Percentiles rank a stretch among this genome's conserved stretches.
Evolutionary conservation across 1,139 yeast species (phyloP).

Genomic region (Protomyces inouyei): DNA sequence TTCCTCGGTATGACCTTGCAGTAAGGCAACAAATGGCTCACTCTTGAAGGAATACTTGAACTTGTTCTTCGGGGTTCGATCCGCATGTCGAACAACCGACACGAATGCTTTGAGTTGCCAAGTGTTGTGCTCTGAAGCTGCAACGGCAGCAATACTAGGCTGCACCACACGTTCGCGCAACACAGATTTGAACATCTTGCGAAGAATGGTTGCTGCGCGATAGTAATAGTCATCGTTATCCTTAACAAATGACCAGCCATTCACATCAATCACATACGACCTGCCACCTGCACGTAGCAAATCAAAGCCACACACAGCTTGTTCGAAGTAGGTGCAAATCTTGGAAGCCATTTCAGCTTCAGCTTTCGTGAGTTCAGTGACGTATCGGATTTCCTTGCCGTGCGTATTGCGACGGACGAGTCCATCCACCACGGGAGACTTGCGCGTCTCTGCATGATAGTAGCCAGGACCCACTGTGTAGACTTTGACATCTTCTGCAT

Average conservation of each 20-base stretch:
- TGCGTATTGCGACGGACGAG: conserved; percentile 94
- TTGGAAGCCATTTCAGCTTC: conserved; percentile 76
- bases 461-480: conserved; percentile 87
- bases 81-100: conserved; percentile 91
- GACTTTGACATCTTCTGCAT: conserved; percentile 97
- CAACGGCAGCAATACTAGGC: conserved; percentile 31
- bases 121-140: conserved; percentile 67
- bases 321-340: conserved; percentile 73
- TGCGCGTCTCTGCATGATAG: conserved; percentile 97
- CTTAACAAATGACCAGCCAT: conserved; percentile 96
- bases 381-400: conserved; percentile 90
- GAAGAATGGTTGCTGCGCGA: conserved; percentile 68
- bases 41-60: conserved; percentile 91
- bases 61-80: conserved; percentile 98
- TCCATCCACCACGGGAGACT: conserved; percentile 98
- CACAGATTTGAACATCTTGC: conserved; percentile 64
- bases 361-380: conserved; percentile 68
- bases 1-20: conserved; percentile 93
- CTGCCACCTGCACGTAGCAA: conserved; percentile 80
- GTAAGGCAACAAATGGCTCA: conserved; percentile 73
- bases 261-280: conserved; percentile 92
- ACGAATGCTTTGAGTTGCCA: conserved; percentile 97
- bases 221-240: conserved; percentile 86
- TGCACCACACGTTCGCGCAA: conserved; percentile 48
- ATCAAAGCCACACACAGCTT: conserved; percentile 98